Base-by-base conservation (phyloP, 1,284 basidiomycete species). In the Termitomyces sp. region DNA sequence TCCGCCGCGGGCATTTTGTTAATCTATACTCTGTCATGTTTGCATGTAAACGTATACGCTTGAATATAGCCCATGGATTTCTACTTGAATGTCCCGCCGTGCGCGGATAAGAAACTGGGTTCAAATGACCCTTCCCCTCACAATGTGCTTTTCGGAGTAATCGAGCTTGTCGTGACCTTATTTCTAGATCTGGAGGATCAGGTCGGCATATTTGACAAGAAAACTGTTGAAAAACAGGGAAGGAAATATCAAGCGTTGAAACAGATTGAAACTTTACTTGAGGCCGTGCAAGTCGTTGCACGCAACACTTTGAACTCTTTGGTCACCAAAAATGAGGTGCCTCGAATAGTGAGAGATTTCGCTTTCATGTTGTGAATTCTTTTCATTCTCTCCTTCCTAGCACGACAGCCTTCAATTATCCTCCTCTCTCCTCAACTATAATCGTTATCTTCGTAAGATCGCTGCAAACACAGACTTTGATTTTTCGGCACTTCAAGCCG, bases 401-500 rank as follows among this genome's bases (percentile, higher is more conserved):
- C 28, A 45, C 21, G 53, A 55, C 24, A 58, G 57, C 34, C 48
- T 64, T 15, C 57, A 55, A 36, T 44, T 66, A 15, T 62, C 67
- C 15, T 52, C 67, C n/a, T 65, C 62, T 26, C 65, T 80, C 34
- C 67, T 81, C 7, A 56, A 57, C 21, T 73, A 72, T 50, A 62
- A 67, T 3, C 59, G 64, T 12, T 70, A 70, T 55, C 62, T 82
- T 43, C 67, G 66, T 33, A 63, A 61, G 39, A 62, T 68, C 36
- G 62, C 67, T 21, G 40, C 56, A 30, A 58, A 63, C 10, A 21
- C 55, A 19, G 57, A 60, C 8, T 66, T 82, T 38, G 77, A 84
- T 61, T 79, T 81, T 58, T 84, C 83, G 3, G 70, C 69, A 7
- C 62, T 80, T 38, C 66, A 68, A 33, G 63, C 62, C 9, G 46